These are phyloP conservation scores for Candida tropicalis DNA, from an alignment of 1,139 yeast genomes.

Conservation along the genomic window DNA sequence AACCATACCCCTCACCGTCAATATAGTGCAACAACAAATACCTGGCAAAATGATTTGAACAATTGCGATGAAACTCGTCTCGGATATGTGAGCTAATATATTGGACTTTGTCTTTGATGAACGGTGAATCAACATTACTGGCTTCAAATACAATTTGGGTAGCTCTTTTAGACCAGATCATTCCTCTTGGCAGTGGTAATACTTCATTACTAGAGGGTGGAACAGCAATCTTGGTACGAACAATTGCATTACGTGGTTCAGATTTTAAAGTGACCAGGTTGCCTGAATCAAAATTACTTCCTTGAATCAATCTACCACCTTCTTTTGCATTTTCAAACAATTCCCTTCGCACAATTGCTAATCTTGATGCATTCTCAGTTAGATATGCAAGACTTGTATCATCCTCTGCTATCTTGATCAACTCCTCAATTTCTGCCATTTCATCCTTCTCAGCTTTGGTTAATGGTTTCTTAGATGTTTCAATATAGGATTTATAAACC, in stretches of 20 bases:
- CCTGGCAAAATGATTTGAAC: constrained; percentile 16
- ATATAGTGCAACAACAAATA: constrained; percentile 23
- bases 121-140: neutral
- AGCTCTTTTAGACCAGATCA: constrained; percentile 16
- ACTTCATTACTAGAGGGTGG: neutral
- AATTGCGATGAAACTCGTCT: constrained; percentile 11
- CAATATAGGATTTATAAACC: constrained; percentile 21
- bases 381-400: constrained; percentile 27
- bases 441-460: constrained; percentile 6
- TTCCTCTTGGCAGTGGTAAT: neutral
- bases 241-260: neutral
- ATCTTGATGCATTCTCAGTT: constrained; percentile 21
- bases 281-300: constrained; percentile 3
- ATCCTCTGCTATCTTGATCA: constrained; percentile 22
- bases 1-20: constrained; percentile 13
- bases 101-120: constrained; percentile 4
- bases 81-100: constrained; percentile 13
- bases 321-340: constrained; percentile 34
- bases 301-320: constrained; percentile 28
- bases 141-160: constrained; percentile 16
- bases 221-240: neutral
- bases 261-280: neutral
- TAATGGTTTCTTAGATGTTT: constrained; percentile 14
- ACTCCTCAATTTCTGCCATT: constrained; percentile 15
- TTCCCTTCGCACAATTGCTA: constrained; percentile 32